Evolutionary conservation across 2,329 filamentous ascomycete species (phyloP).

Genomic region (Calonectria henricotiae): DNA sequence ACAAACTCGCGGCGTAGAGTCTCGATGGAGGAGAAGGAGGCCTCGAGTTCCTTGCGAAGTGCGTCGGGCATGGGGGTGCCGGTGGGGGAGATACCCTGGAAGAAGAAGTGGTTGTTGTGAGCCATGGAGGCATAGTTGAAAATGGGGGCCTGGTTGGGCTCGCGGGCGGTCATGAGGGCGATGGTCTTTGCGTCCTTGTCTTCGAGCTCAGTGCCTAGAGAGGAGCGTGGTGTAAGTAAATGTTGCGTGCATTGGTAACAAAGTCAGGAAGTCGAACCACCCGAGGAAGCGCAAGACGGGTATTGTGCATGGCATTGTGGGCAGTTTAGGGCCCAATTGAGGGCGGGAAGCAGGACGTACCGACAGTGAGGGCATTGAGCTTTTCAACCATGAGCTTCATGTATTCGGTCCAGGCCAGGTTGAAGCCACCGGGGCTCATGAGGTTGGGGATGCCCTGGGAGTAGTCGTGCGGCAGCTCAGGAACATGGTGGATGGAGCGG

Average conservation of each 20-base stretch:
- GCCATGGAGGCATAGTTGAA: slow-evolving; percentile 99
- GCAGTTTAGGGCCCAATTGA: slow-evolving; percentile 14
- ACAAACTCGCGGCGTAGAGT: slow-evolving; percentile 87
- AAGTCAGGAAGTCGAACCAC: slow-evolving; percentile 24
- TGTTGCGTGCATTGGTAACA: slow-evolving; percentile 15
- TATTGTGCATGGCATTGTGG: slow-evolving; percentile 34
- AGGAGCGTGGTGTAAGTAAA: slow-evolving; percentile 37
- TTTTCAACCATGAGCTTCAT: slow-evolving; percentile 82
- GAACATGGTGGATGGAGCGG: slow-evolving; percentile 66
- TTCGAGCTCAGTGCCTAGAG: slow-evolving; percentile 76
- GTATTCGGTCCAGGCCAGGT: slow-evolving; percentile 87
- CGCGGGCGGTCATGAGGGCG: slow-evolving; percentile 82
- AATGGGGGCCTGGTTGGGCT: slow-evolving; percentile 81
- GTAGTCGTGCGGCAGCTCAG: slow-evolving; percentile 65
- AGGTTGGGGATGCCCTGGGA: slow-evolving; percentile 77
- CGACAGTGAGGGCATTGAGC: slow-evolving; percentile 82
- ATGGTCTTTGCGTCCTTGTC: slow-evolving; percentile 77
- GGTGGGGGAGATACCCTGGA: slow-evolving; percentile 68
- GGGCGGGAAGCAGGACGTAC: slow-evolving; percentile 65
- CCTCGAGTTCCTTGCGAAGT: slow-evolving; percentile 75
- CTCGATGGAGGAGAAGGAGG: slow-evolving; percentile 86
- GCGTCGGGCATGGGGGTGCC: slow-evolving; percentile 69
- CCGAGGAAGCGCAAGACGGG: neutral
- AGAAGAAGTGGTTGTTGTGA: slow-evolving; percentile 92
- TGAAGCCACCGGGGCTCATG: slow-evolving; percentile 79